Evolutionary conservation across 495 filamentous ascomycete species (phyloP).

Genomic region (Hypoxylon subgilvum): DNA sequence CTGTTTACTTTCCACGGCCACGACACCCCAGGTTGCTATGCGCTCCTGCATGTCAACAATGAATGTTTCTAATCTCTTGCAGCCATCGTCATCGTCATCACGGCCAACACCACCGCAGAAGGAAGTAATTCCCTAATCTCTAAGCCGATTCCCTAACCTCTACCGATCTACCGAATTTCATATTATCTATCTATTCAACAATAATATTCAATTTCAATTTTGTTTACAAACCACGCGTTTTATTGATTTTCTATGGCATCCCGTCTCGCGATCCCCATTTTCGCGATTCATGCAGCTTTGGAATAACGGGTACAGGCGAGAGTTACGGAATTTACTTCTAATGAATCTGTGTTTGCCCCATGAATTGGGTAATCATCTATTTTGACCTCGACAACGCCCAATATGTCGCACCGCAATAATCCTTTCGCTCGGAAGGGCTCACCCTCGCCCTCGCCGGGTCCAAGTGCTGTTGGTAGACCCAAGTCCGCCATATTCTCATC

Average conservation of each 20-base stretch:
- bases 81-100: slow-evolving; percentile 23
- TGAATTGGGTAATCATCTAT: slow-evolving; percentile 12
- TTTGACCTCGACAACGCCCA: slow-evolving; percentile 47
- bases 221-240: not conserved
- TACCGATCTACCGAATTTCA: too few species aligned
- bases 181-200: slow-evolving; percentile 8
- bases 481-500: slow-evolving; percentile 72
- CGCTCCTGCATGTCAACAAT: slow-evolving; percentile 36
- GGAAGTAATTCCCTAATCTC: not conserved
- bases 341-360: slow-evolving; percentile 17
- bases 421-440: slow-evolving; percentile 72
- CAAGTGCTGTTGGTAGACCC: slow-evolving; percentile 60
- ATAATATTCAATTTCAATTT: slow-evolving; percentile 1
- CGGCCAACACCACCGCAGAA: slow-evolving; percentile 11
- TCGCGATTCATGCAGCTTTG: slow-evolving; percentile 17
- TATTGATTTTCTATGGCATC: slow-evolving; percentile 32
- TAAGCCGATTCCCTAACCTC: too few species aligned
- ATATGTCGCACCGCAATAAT: slow-evolving; percentile 65
- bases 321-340: slow-evolving; percentile 7
- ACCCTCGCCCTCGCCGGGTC: slow-evolving; percentile 63
- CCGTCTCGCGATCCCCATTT: slow-evolving; percentile 15
- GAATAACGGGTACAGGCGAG: slow-evolving; percentile 12
- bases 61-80: slow-evolving; percentile 12
- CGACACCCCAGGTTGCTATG: slow-evolving; percentile 29
- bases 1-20: slow-evolving; percentile 35